Evolutionary conservation across 2,329 filamentous ascomycete genomes (phyloP).

Genomic region (Metarhizium humberi): DNA sequence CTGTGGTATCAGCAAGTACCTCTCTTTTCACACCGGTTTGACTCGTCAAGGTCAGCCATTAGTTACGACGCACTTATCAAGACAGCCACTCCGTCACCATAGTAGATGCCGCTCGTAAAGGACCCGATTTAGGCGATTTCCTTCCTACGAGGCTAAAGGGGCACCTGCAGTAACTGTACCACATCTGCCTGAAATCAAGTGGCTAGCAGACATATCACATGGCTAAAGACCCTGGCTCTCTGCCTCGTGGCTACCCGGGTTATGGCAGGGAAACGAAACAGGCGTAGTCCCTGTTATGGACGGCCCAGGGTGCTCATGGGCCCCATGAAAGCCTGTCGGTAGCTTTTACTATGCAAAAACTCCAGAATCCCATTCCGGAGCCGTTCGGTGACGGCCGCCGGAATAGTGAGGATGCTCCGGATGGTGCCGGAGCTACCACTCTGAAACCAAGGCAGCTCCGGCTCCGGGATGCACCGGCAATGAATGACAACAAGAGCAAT

Average conservation of each 20-base stretch:
- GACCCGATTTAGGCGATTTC: background rate
- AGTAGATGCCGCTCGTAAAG: background rate
- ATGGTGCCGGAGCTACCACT: constrained; percentile 4
- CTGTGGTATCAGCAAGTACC: background rate
- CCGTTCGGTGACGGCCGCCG: constrained; percentile 5
- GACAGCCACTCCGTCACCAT: background rate
- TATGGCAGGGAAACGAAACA: background rate
- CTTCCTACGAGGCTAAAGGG: background rate
- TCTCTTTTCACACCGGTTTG: too few relatives aligned
- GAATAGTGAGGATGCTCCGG: background rate
- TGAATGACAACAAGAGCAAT: background rate
- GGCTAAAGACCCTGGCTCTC: background rate
- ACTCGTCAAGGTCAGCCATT: background rate
- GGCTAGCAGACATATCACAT: background rate
- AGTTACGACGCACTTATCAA: background rate
- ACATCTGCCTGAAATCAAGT: background rate
- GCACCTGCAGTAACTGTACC: background rate
- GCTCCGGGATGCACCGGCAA: background rate
- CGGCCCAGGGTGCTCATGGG: background rate
- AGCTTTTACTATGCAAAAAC: background rate
- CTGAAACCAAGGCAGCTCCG: background rate
- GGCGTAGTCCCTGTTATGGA: background rate
- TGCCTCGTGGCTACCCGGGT: background rate
- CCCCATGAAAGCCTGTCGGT: background rate
- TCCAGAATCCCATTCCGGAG: constrained; percentile 2